phyloP scores from a whole-genome alignment of 2,329 filamentous ascomycete species.

The Lasiodiplodia citricola region DNA sequence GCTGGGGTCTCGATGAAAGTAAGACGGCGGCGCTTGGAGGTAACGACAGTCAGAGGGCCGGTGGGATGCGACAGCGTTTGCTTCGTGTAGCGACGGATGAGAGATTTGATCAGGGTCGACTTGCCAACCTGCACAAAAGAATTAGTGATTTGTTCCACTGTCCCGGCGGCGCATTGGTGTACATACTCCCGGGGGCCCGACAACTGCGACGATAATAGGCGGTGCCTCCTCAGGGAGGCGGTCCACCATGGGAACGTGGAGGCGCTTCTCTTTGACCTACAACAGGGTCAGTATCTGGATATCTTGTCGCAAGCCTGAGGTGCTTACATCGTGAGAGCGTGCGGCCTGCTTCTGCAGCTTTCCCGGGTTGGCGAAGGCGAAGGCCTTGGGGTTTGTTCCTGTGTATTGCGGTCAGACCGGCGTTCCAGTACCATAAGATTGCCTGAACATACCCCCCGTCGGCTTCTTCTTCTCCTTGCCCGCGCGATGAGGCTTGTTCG shows the following conservation, averaged over 20 bases:
- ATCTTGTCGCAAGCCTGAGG: background rate
- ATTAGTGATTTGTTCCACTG: constrained; percentile 8
- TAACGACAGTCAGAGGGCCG: constrained; percentile 93
- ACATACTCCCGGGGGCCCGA: constrained; percentile 85
- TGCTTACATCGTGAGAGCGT: constrained; percentile 70
- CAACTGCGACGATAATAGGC: constrained; percentile 89
- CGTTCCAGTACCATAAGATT: background rate
- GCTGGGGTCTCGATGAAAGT: constrained; percentile 97
- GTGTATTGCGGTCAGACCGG: constrained; percentile 32
- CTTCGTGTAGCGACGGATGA: constrained; percentile 93
- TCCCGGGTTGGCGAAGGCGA: constrained; percentile 82
- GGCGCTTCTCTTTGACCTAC: constrained; percentile 89
- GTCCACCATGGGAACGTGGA: constrained; percentile 97
- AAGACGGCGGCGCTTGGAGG: constrained; percentile 90
- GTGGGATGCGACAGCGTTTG: constrained; percentile 89
- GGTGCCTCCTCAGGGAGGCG: constrained; percentile 93
- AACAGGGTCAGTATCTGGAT: background rate
- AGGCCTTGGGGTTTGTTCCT: constrained; percentile 88
- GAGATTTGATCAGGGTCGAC: constrained; percentile 91
- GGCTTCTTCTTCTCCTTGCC: constrained; percentile 87
- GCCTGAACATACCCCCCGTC: constrained; percentile 59
- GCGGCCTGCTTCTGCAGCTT: constrained; percentile 77
- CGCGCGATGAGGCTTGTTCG: constrained; percentile 83
- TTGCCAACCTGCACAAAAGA: constrained; percentile 68
- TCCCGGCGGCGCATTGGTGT: constrained; percentile 24